A percentile compares a stretch with the other conserved stretches of the same genome.
Conservation (phyloP, 2,329 filamentous ascomycete genomes). For the Trichoderma asperellum region DNA sequence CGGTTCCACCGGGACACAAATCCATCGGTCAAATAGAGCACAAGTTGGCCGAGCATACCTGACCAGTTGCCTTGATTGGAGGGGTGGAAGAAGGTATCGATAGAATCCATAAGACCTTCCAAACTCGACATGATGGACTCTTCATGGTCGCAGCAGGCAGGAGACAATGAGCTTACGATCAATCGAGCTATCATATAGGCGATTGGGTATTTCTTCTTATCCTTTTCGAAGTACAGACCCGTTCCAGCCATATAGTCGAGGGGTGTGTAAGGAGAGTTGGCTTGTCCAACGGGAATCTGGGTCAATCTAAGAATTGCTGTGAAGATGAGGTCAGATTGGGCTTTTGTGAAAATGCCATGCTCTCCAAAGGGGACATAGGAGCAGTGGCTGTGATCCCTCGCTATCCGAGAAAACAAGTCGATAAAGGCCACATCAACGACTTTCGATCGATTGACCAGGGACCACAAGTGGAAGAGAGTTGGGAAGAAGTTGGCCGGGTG, state of each 20-base stretch:
- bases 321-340: conserved; percentile 91
- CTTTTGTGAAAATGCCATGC: conserved; percentile 87
- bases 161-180: conserved; percentile 92
- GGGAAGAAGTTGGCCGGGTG: conserved; percentile 87
- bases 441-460: conserved; percentile 86
- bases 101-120: conserved; percentile 88
- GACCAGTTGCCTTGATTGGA: conserved; percentile 96
- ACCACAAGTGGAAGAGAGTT: conserved; percentile 96
- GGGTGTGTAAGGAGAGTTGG: conserved; percentile 86
- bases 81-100: conserved; percentile 98
- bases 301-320: conserved; percentile 86
- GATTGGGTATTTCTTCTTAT: conserved; percentile 89
- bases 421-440: conserved; percentile 84
- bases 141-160: conserved; percentile 73
- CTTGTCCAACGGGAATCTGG: conserved; percentile 95
- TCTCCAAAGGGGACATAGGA: conserved; percentile 78
- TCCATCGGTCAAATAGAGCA: conserved; percentile 90
- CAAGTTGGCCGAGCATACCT: conserved; percentile 83
- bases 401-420: conserved; percentile 85
- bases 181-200: conserved; percentile 91
- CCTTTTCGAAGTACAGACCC: conserved; percentile 85
- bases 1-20: conserved; percentile 98
- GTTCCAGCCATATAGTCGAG: conserved; percentile 84
- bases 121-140: conserved; percentile 82
- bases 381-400: conserved; percentile 79